Base-by-base conservation (phyloP, 805 yeast genomes). In the Phaffomyces thermotolerans region DNA sequence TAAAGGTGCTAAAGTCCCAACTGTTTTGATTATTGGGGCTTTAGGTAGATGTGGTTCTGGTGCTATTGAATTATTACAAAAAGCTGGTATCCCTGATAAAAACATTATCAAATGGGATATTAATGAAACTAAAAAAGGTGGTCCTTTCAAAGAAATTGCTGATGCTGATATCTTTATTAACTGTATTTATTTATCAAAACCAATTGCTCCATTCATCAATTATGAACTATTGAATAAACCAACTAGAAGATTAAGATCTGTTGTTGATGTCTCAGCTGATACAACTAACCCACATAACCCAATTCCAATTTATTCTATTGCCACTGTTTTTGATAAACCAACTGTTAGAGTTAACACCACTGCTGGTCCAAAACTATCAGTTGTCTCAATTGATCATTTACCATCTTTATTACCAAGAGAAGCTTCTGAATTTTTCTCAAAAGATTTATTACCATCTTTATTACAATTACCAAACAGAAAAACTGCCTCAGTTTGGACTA, bases 211-310 rank as follows among this genome's bases (percentile, higher is more conserved):
- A 42, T 93, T 93, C 63, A 74, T 88, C 60, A 78, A 82, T 67
- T 66, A 62, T 54, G 84, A 84, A 29, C 64, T 76, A 46, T 75
- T 93, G 63, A 84, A 85, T 67, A 64, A 61, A 46, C 67, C 71
- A 36, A 66, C 71, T 51, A 87, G 99, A 78, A 82, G 75, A 52
- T 76, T 93, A 61, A 79, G 91, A 66, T 87, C 95, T 15, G 88
- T 93, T 48, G 97, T 93, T 42, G 99, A 93, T 65, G 99, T 93
- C 45, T 86, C 96, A 41, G 99, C 99, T 44, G 99, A 93, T 69
- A 93, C 98, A 39, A 93, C 99, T 43, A 93, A 93, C 67, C 97
- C 97, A 48, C 91, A 89, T 73, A 93, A 93, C 71, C 99, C 99
- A 45, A 78, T 93, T 47, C 99, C 99, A 49, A 91, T 93, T 43